Conservation (phyloP, 108 stramenopile genomes). For the Cylindrotheca fusiformis region DNA sequence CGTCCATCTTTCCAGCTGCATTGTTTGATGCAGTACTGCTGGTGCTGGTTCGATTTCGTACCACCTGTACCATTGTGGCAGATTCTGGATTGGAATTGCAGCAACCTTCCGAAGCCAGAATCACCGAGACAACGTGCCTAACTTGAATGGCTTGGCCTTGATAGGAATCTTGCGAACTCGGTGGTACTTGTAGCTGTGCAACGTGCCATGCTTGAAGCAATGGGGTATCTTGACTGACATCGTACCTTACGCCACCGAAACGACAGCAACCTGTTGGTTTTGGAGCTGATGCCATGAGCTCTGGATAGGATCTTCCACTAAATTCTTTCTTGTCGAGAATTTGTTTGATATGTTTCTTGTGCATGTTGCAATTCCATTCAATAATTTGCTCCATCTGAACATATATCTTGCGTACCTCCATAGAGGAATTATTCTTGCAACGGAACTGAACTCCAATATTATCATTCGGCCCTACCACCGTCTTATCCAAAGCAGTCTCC, state of each 20-base stretch:
- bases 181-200: background rate
- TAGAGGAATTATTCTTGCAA: slow-evolving; percentile 19
- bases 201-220: slow-evolving; percentile 2
- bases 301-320: slow-evolving; percentile 14
- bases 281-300: slow-evolving; percentile 4
- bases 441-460: slow-evolving; percentile 10
- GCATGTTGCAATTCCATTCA: slow-evolving; percentile 21
- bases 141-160: slow-evolving; percentile 11
- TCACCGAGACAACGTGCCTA: slow-evolving; percentile 11
- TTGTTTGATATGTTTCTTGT: background rate
- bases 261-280: background rate
- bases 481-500: slow-evolving; percentile 19
- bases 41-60: background rate
- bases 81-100: slow-evolving; percentile 28
- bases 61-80: slow-evolving; percentile 11
- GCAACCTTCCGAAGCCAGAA: slow-evolving; percentile 20
- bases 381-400: slow-evolving; percentile 11
- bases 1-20: background rate
- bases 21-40: background rate
- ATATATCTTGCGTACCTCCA: background rate
- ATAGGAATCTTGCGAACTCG: slow-evolving; percentile 13
- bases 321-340: slow-evolving; percentile 3
- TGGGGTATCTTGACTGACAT: background rate
- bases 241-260: background rate
- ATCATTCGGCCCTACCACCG: slow-evolving; percentile 3